Evolutionary conservation across 352 stramenopile genomes (phyloP), one percentile per base, ranked within the genome.

Genomic region (Phytophthora uliginosa): DNA sequence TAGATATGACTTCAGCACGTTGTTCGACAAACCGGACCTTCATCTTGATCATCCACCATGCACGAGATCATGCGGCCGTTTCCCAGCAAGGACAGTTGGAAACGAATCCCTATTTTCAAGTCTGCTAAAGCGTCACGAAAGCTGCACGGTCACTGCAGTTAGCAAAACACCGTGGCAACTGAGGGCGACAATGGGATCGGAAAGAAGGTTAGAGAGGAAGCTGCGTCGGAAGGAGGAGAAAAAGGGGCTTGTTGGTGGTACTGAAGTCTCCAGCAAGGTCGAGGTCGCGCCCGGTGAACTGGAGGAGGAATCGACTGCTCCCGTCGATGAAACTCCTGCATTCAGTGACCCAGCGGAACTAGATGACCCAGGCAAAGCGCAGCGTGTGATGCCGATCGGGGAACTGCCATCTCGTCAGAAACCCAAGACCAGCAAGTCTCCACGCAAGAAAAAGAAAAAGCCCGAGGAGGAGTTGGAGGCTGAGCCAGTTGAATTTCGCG

Each of bases 401-500:
- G 71, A 77, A 52, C 36, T 77, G 7, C 65, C 71, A 15, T 77
- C 71, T 26, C 66, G 60, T 31, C 66, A 67, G 45, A 78, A 75
- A 36, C 38, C 59, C 12, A 78, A 78, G 7, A 58, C 33, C 8
- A 53, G 34, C 7, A 74, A 77, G n/a, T 71, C 65, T 24, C 47
- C 59, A 12, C 66, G 66, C n/a, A 78, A 78, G 71, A 78, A 78
- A 51, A 78, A 74, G 59, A 71, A 78, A 12, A 67, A 45, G 38
- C 8, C 58, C 2, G 71, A 78, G 26, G 69, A 77, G 17, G 71
- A 78, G 22, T 22, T 71, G 7, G 71, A 78, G 51, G 20, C 50
- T 0, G 57, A 68, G 38, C 71, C 71, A 33, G 71, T 78, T 24
- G 71, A 78, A 26, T 90, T 92, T 62, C 84, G 84, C 17, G 83